These are phyloP conservation scores for Pleurostoma richardsiae DNA, from an alignment of 2,329 filamentous ascomycete species.

Conservation along the genomic window DNA sequence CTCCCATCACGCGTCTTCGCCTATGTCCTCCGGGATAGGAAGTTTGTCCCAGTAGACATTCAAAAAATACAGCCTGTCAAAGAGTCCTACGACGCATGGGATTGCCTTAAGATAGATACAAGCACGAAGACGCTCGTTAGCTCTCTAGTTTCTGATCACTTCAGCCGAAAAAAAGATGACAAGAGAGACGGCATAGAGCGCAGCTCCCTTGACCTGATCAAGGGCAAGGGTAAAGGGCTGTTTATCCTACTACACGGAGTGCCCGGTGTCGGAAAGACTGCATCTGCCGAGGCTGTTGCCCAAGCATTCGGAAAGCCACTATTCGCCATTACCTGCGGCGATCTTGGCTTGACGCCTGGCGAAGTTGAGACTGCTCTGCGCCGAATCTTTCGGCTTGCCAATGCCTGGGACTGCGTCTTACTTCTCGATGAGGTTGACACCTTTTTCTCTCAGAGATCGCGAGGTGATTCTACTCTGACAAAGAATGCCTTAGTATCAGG, in stretches of 20 bases:
- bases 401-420: constrained; percentile 32
- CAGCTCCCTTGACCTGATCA: constrained; percentile 6
- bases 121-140: constrained; percentile 5
- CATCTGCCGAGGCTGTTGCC: constrained; percentile 30
- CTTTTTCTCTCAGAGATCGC: constrained; percentile 26
- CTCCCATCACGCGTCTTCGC: constrained; percentile 4
- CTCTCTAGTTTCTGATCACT: constrained; percentile 3
- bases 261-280: constrained; percentile 30
- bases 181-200: background rate
- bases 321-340: constrained; percentile 19
- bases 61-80: constrained; percentile 1
- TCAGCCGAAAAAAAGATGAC: constrained; percentile 5
- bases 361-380: constrained; percentile 20
- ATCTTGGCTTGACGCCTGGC: constrained; percentile 18
- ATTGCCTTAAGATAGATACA: constrained; percentile 1
- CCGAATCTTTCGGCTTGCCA: constrained; percentile 19
- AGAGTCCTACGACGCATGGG: constrained; percentile 1
- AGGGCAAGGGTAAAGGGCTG: constrained; percentile 26
- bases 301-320: constrained; percentile 22
- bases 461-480: constrained; percentile 11
- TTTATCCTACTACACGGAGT: constrained; percentile 26
- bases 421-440: constrained; percentile 34
- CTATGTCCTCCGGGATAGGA: constrained; percentile 4
- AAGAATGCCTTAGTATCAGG: constrained; percentile 27
- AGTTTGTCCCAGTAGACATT: constrained; percentile 4